Percentiles rank a stretch among this genome's conserved stretches.
Evolutionary conservation across 441 rosid genomes (phyloP).

Genomic region (Bocquillonia castaneifolia): DNA sequence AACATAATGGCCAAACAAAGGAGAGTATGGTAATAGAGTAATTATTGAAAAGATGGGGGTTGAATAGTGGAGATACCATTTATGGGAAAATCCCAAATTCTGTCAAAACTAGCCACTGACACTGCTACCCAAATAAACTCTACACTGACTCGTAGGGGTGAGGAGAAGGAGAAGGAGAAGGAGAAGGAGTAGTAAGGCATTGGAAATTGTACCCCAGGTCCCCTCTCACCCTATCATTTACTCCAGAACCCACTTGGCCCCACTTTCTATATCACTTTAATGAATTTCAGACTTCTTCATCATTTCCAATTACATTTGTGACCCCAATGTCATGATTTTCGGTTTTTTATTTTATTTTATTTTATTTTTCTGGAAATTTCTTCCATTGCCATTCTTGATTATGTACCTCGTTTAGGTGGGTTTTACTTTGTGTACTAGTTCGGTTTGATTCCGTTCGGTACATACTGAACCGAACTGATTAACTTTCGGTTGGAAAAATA

Average conservation of each 20-base stretch:
- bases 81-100: constrained; percentile 18
- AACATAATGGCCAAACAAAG: background rate
- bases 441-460: too few relatives aligned
- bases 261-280: background rate
- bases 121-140: constrained; percentile 12
- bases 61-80: background rate
- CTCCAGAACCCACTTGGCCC: background rate
- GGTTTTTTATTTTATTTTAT: too few relatives aligned
- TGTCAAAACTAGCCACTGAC: constrained; percentile 8
- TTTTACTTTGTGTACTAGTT: too few relatives aligned
- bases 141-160: constrained; percentile 14
- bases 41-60: background rate
- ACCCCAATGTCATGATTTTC: background rate
- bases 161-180: background rate
- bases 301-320: background rate
- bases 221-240: constrained; percentile 15
- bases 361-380: too few relatives aligned
- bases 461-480: too few relatives aligned
- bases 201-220: constrained; percentile 15
- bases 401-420: too few relatives aligned
- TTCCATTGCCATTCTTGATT: too few relatives aligned
- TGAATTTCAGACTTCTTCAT: background rate
- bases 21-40: background rate
- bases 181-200: background rate
- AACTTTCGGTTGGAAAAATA: too few relatives aligned